Conservation (phyloP, 441 rosid species). For the Populus hybrid region DNA sequence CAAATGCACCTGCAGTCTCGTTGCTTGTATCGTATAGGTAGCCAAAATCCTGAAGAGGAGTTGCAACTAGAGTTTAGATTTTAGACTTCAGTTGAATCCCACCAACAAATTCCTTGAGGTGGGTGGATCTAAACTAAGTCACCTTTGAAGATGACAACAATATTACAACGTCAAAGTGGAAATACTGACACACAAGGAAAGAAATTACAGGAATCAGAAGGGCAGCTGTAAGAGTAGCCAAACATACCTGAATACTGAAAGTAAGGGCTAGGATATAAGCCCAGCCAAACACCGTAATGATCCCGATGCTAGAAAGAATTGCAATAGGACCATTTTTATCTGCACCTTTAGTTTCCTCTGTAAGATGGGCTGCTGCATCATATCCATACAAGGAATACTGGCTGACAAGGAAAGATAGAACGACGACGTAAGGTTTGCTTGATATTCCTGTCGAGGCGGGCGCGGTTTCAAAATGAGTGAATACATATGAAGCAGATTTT, state of each 20-base stretch:
- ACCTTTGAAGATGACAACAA: not conserved
- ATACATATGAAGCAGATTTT: conserved; percentile 54
- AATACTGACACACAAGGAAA: not conserved
- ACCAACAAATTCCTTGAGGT: not conserved
- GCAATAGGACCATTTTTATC: conserved; percentile 63
- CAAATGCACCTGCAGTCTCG: conserved; percentile 59
- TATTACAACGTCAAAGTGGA: not conserved
- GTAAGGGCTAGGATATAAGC: conserved; percentile 57
- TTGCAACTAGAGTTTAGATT: not conserved
- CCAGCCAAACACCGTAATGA: conserved; percentile 61
- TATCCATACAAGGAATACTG: conserved; percentile 62
- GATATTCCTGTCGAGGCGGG: conserved; percentile 46
- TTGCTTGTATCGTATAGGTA: conserved; percentile 47
- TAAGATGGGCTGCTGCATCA: conserved; percentile 66
- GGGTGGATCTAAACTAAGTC: not conserved
- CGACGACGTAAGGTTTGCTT: conserved; percentile 58
- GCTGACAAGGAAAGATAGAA: conserved; percentile 55
- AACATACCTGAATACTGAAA: conserved; percentile 52
- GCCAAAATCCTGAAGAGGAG: conserved; percentile 34
- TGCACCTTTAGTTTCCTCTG: conserved; percentile 69
- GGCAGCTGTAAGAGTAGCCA: not conserved
- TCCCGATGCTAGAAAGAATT: conserved; percentile 58
- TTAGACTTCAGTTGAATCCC: not conserved
- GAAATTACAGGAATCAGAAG: not conserved
- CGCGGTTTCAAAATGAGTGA: conserved; percentile 46